phyloP scores from a whole-genome alignment of 2,329 filamentous ascomycete species.

The Orbilia quercus region DNA sequence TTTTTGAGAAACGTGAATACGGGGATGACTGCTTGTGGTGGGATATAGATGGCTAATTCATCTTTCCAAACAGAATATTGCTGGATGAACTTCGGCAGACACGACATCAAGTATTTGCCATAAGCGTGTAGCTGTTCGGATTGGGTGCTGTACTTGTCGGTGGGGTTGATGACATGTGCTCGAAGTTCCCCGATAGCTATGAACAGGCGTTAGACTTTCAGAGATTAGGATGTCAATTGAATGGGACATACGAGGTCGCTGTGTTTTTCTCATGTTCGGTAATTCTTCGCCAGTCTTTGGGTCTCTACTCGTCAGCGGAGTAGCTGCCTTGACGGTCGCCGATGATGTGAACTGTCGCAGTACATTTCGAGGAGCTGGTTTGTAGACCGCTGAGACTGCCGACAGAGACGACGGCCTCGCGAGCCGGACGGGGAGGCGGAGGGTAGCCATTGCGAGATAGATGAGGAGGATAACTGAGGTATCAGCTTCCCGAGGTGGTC shows the following conservation, averaged over 20 bases:
- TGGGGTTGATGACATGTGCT: conserved; percentile 67
- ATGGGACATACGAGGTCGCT: conserved; percentile 44
- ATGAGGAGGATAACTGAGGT: conserved; percentile 8
- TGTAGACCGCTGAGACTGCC: conserved; percentile 28
- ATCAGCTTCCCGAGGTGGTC: conserved; percentile 26
- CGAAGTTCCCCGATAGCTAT: conserved; percentile 73
- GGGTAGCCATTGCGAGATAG: conserved; percentile 50
- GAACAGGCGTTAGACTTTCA: conserved; percentile 15
- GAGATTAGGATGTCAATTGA: neutral
- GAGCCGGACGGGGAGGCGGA: conserved; percentile 42
- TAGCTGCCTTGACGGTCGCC: conserved; percentile 20
- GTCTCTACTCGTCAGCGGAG: conserved; percentile 31
- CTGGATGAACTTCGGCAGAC: conserved; percentile 96
- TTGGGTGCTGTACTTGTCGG: conserved; percentile 91
- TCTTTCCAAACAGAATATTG: conserved; percentile 99
- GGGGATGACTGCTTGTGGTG: conserved; percentile 86
- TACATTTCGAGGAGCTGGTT: conserved; percentile 37
- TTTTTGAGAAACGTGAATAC: conserved; percentile 96
- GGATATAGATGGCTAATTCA: conserved; percentile 92
- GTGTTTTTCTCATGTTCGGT: conserved; percentile 46
- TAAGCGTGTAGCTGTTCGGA: conserved; percentile 90
- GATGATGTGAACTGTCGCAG: conserved; percentile 52
- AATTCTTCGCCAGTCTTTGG: conserved; percentile 42
- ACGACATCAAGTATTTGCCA: conserved; percentile 95
- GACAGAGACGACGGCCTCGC: conserved; percentile 49